Evolutionary conservation across 2,329 filamentous ascomycete species (phyloP), one percentile per base, ranked within the genome.

Genomic region (Apiospora saccharicola): DNA sequence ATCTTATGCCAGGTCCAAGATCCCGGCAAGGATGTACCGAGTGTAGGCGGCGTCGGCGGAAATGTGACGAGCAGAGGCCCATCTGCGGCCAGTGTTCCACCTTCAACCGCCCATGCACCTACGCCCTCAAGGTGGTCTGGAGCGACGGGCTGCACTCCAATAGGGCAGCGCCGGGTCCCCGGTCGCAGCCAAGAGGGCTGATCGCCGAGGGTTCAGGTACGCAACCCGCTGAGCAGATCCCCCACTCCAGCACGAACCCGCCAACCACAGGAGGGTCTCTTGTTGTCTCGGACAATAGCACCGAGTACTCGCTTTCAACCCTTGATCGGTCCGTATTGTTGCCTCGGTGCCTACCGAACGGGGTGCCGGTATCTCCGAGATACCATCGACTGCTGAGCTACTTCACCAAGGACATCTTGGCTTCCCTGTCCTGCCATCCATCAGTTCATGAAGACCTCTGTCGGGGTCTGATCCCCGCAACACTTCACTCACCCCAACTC

Each of bases 11-110:
- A 67, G 68, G 71, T 22, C 30, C 46, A 44, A 71, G 76, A 72
- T 77, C 76, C 69, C 75, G 76, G 19, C 76, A 75, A 68, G 76
- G 76, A 67, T 77, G 76, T 71, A 74, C 75, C 41, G 76, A 77
- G 71, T 77, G 76, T 73, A 71, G 76, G 37, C 70, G 73, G 72
- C 74, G 76, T 41, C 72, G 75, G 51, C 71, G 75, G 53, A 77
- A 77, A 61, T 77, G 76, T 69, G 75, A 76, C 51, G 76, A 77
- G 71, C 61, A 73, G 71, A 74, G 73, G 47, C 76, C 76, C 44
- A 49, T 43, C 24, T 77, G 76, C 68, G 74, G 73, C 12, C 73
- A 72, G 24, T 77, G 75, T 64, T 70, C 70, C 14, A 43, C 69
- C 34, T 75, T 72, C 67, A 41, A 70, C 69, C 71, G 75, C 51